phyloP scores from a whole-genome alignment of 2,329 filamentous ascomycete genomes.

The Botryotinia globosa region DNA sequence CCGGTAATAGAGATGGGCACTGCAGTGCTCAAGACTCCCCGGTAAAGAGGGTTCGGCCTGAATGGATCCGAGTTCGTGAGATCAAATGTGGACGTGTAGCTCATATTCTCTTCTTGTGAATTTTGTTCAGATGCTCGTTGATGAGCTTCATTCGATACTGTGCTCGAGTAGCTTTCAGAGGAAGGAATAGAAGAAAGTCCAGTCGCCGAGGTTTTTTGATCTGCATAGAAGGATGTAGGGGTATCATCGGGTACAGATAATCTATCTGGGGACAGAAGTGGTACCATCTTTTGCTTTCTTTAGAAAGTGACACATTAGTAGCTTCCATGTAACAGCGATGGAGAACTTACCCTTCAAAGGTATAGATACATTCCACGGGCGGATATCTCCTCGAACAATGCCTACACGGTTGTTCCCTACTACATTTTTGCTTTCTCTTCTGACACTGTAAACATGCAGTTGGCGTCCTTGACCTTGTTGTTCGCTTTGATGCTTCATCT shows the following conservation, averaged over 20 bases:
- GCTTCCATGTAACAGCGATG: not conserved
- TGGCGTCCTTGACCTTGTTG: slow-evolving; percentile 14
- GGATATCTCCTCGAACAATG: slow-evolving; percentile 21
- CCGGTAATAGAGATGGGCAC: not conserved
- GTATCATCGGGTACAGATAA: not conserved
- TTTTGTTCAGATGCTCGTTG: not conserved
- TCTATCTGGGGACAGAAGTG: not conserved
- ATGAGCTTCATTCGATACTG: not conserved
- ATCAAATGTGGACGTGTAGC: not conserved
- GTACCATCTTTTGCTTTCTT: not conserved
- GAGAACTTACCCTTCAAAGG: slow-evolving; percentile 7
- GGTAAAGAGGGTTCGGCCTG: not conserved
- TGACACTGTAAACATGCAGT: slow-evolving; percentile 20
- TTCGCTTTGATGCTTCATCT: slow-evolving; percentile 16
- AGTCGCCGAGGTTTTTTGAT: not conserved
- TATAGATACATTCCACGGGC: slow-evolving; percentile 20
- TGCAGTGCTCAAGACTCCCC: not conserved
- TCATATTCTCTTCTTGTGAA: not conserved
- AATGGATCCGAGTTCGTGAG: not conserved
- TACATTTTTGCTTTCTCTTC: slow-evolving; percentile 21
- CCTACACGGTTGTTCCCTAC: slow-evolving; percentile 20
- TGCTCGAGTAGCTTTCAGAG: not conserved
- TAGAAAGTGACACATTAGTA: not conserved
- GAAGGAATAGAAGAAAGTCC: not conserved
- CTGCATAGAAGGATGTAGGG: not conserved